Base-by-base conservation (phyloP, 1,139 yeast genomes). In the Suhomyces maxii region DNA sequence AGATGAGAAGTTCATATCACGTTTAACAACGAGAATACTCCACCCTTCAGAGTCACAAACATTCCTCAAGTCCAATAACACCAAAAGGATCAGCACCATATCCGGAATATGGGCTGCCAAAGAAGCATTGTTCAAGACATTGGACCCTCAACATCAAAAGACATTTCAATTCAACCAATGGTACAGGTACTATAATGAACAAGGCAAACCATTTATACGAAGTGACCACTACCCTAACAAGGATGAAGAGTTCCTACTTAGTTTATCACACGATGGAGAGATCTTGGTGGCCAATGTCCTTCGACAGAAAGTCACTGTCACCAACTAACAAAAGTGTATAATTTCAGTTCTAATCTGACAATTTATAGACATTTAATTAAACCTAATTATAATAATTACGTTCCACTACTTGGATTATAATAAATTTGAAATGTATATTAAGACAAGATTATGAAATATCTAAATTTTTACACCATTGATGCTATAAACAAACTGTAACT, bases 81-180 rank as follows among this genome's bases (percentile, higher is more conserved):
- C 61, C 0, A 57, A 58, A 23, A 63, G 68, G 38, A 65, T 67
- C 6, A 55, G 58, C 36, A 59, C 72, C 11, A 60, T 87, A 23
- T 80, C 90, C 0, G 83, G 85, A 0, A 67, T 67, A 9, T 87
- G 95, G 95, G 86, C 91, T 8, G 70, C 80, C 26, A 88, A 87
- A 56, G 96, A 87, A 57, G 93, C 95, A 0, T 60, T 86, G 6
- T 87, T 71, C 64, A 87, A 87, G 61, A 73, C 86, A 0, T 64
- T 88, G 47, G 80, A 76, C 39, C 49, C 60, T 0, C 53, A 51
- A 1, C 79, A 77, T 39, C 95, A 88, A 60, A 46, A 51, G 11
- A 11, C 25, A 6, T 86, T 86, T 57, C 65, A 65, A 39, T 85
- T 88, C 68, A 76, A 71, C 12, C 65, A 80, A 13, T 88, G 95